Evolutionary conservation across 768 basidiomycete species (phyloP), one percentile per base, ranked within the genome.

Genomic region (Lactarius tabidus): DNA sequence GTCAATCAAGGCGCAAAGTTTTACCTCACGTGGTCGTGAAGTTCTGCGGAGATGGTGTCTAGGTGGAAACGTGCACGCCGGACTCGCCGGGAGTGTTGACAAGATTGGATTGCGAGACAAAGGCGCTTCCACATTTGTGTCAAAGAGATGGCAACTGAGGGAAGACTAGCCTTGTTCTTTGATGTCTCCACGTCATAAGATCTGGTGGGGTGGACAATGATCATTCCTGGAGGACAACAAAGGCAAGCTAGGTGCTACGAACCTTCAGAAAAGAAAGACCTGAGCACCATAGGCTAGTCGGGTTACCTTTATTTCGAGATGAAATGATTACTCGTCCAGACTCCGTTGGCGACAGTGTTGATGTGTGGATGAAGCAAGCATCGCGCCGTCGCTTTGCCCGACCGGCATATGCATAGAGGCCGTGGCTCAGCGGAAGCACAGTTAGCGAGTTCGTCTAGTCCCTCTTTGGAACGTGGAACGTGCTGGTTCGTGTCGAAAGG

Each of bases 321-420:
- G 54, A 18, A 28, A 63, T 58, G 31, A 31, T 57, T 20, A 53
- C 65, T 41, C 54, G 43, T 10, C 56, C 48, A 57, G 26, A 52
- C 39, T 39, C 41, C 48, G 33, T 36, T 20, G 6, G 12, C 9
- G 23, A 23, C 10, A n/a, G 39, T 14, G 20, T 43, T 48, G 31
- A 26, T 26, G 31, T 29, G 48, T 29, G 62, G 55, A 43, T 35
- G 48, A 58, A 58, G 57, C 33, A 63, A 53, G 38, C 62, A 63
- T 28, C 48, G 39, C 28, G 17, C 38, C 33, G 14, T 29, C 33
- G 6, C 57, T 43, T 38, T 48, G 12, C 57, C 43, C 55, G 41
- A 45, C n/a, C n/a, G n/a, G n/a, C n/a, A n/a, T n/a, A n/a, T 57
- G 43, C 6, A 35, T 51, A n/a, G 20, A 18, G 33, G 55, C 43